Percentiles rank a stretch among this genome's conserved stretches.
phyloP scores from a whole-genome alignment of 768 basidiomycete genomes.

The Boletus coccyginus region DNA sequence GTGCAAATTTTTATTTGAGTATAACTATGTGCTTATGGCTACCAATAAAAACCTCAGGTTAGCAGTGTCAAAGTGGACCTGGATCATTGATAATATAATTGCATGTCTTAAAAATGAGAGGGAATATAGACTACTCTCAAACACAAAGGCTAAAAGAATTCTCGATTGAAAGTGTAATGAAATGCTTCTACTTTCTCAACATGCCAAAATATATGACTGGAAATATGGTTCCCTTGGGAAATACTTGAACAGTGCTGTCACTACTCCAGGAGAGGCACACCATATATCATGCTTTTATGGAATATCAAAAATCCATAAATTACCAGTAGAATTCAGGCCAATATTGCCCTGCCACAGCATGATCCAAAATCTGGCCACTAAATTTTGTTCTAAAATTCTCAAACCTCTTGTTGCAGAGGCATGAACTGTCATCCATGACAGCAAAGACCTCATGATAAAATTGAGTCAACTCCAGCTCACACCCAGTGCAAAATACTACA shows the following conservation, averaged over 20 bases:
- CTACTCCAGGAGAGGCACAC: not conserved
- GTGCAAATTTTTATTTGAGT: too few relatives aligned
- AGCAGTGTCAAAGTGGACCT: too few relatives aligned
- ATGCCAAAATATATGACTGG: accelerated
- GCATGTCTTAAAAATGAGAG: too few relatives aligned
- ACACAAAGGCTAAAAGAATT: not conserved
- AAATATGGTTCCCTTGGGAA: not conserved
- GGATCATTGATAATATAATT: too few relatives aligned
- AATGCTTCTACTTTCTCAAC: not conserved
- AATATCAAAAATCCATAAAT: slow-evolving; percentile 10
- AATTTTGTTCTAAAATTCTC: not conserved
- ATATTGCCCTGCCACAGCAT: not conserved
- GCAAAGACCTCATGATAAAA: slow-evolving; percentile 13
- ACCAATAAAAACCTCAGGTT: too few relatives aligned
- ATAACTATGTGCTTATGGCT: too few relatives aligned
- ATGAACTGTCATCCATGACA: not conserved
- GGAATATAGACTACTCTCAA: too few relatives aligned
- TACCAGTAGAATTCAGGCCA: slow-evolving; percentile 1
- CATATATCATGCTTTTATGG: slow-evolving; percentile 3
- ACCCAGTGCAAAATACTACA: accelerated
- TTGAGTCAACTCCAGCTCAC: not conserved
- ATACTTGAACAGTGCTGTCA: accelerated
- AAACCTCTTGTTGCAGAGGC: slow-evolving; percentile 4
- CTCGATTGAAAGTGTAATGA: not conserved
- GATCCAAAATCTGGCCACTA: not conserved